Percentiles rank a stretch among this genome's conserved stretches.
Evolutionary conservation across 1,284 basidiomycete genomes (phyloP).

Genomic region (Pyrrhoderma noxium): DNA sequence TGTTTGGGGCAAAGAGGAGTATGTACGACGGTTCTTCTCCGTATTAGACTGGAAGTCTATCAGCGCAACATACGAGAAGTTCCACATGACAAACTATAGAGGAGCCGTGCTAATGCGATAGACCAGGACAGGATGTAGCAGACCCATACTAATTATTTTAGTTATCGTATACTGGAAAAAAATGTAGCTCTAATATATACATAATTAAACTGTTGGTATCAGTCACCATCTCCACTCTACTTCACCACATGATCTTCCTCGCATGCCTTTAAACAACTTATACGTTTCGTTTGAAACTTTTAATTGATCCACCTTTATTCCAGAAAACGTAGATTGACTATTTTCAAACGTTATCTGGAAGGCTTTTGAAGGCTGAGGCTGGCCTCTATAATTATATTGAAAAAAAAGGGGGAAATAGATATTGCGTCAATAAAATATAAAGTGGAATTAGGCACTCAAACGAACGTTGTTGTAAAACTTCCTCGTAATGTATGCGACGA

Average conservation of each 20-base stretch:
- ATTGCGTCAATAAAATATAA: not conserved
- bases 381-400: slow-evolving; percentile 24
- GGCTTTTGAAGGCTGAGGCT: slow-evolving; percentile 48
- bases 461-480: slow-evolving; percentile 64
- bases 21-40: slow-evolving; percentile 85
- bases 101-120: not conserved
- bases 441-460: slow-evolving; percentile 8
- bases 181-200: not conserved
- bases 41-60: slow-evolving; percentile 83
- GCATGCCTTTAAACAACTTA: slow-evolving; percentile 66
- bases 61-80: slow-evolving; percentile 26
- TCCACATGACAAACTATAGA: not conserved
- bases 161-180: not conserved
- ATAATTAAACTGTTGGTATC: not conserved
- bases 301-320: slow-evolving; percentile 79
- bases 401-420: not conserved
- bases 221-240: slow-evolving; percentile 68
- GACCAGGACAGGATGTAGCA: not conserved
- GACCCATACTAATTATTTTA: slow-evolving; percentile 1
- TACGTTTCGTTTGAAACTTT: slow-evolving; percentile 77
- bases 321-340: slow-evolving; percentile 68
- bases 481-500: slow-evolving; percentile 71
- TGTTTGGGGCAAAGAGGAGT: slow-evolving; percentile 90
- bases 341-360: slow-evolving; percentile 69
- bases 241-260: slow-evolving; percentile 52